phyloP scores from a whole-genome alignment of 257 asterid genomes.

The Solanum raphanifolium region DNA sequence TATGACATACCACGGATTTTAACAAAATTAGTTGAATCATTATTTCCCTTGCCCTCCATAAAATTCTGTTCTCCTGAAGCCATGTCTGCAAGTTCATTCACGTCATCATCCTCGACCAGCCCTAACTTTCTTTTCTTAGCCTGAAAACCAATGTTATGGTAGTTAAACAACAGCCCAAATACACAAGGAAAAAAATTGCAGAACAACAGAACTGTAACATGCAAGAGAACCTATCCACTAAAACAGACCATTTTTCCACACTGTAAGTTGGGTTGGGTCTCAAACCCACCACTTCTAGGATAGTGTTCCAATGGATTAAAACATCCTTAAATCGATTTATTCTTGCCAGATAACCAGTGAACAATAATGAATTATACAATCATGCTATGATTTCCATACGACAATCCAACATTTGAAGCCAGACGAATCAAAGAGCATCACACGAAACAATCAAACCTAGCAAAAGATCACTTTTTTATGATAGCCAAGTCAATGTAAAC shows the following conservation, averaged over 20 bases:
- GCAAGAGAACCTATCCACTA: background rate
- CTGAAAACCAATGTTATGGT: slow-evolving; percentile 16
- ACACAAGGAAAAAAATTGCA: background rate
- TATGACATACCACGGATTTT: slow-evolving; percentile 44
- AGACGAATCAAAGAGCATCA: background rate
- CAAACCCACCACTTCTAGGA: background rate
- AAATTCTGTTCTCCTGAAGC: slow-evolving; percentile 21
- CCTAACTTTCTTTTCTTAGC: slow-evolving; percentile 76
- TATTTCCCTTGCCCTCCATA: slow-evolving; percentile 22
- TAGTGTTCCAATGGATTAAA: background rate
- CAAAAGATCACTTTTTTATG: background rate
- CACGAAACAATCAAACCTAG: background rate
- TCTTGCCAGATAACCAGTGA: background rate
- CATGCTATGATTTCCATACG: background rate
- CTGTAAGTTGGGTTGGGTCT: background rate
- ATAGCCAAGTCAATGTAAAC: background rate
- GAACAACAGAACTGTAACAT: background rate
- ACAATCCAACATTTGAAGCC: background rate
- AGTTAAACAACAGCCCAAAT: background rate
- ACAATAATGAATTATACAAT: background rate
- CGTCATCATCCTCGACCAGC: slow-evolving; percentile 51
- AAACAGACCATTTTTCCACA: background rate
- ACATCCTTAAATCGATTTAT: background rate
- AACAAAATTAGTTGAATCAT: slow-evolving; percentile 12
- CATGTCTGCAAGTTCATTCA: slow-evolving; percentile 3